Percentiles rank a stretch among this genome's conserved stretches.
These are phyloP conservation scores for Camellia japonica DNA, from an alignment of 148 eudicot genomes.

Conservation along the genomic window DNA sequence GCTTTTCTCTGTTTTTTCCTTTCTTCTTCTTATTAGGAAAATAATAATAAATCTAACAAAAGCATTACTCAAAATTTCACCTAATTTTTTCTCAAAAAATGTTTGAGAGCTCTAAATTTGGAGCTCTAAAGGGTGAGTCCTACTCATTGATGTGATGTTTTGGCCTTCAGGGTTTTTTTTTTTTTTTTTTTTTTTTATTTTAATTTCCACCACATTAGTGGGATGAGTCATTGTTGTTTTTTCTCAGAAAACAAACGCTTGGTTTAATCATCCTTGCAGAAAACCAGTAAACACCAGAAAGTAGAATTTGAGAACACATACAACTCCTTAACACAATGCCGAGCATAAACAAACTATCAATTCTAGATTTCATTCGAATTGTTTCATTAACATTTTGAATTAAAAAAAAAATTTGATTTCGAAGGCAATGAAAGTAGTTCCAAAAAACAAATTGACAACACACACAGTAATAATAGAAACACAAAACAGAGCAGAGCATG, in stretches of 20 bases:
- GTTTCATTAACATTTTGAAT: background rate
- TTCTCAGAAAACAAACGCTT: background rate
- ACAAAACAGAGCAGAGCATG: background rate
- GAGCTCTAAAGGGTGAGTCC: too few relatives aligned
- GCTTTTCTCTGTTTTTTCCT: background rate
- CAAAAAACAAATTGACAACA: background rate
- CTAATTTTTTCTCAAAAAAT: too few relatives aligned
- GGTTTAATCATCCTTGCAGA: background rate
- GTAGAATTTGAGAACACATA: background rate
- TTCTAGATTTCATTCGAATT: background rate
- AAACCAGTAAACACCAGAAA: background rate
- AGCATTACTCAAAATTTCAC: too few relatives aligned
- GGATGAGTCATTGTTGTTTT: too few relatives aligned
- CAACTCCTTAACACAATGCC: background rate
- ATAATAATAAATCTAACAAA: background rate
- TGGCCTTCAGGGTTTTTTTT: too few relatives aligned
- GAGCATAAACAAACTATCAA: too few relatives aligned
- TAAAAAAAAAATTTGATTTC: too few relatives aligned
- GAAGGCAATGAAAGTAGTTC: background rate
- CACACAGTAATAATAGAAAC: background rate
- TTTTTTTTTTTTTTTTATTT: too few relatives aligned
- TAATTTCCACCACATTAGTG: too few relatives aligned
- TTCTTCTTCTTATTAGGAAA: background rate
- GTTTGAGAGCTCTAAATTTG: too few relatives aligned
- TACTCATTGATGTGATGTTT: too few relatives aligned